Conservation (phyloP, 441 rosid species). For the Erysimum pusillum region DNA sequence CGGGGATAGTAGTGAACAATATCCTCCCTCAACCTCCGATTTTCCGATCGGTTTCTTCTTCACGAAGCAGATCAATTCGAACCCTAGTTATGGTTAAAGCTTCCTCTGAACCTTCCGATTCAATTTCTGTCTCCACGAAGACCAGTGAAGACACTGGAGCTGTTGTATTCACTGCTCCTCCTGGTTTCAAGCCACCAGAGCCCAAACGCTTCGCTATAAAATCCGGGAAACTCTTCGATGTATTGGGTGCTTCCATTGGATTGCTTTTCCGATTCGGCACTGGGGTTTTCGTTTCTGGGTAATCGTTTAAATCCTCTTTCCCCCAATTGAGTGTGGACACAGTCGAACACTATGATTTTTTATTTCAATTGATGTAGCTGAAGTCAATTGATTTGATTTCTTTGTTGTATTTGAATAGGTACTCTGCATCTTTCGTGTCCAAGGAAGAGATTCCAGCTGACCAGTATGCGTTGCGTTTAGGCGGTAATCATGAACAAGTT, state of each 20-base stretch:
- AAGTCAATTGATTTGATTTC: slow-evolving; percentile 1
- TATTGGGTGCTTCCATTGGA: slow-evolving; percentile 76
- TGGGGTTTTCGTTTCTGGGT: slow-evolving; percentile 89
- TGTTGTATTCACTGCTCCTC: slow-evolving; percentile 64
- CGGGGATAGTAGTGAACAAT: slow-evolving; percentile 57
- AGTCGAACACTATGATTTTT: not conserved
- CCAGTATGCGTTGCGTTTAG: slow-evolving; percentile 74
- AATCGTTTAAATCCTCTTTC: not conserved
- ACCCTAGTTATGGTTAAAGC: slow-evolving; percentile 56
- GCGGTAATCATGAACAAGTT: slow-evolving; percentile 58
- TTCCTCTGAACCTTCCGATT: slow-evolving; percentile 57
- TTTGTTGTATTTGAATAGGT: slow-evolving; percentile 57
- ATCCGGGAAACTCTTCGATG: slow-evolving; percentile 63
- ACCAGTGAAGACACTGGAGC: slow-evolving; percentile 49
- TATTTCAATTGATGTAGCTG: not conserved
- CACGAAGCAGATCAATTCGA: slow-evolving; percentile 44
- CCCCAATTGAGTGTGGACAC: not conserved
- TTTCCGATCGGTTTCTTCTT: slow-evolving; percentile 41
- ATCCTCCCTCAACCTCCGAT: slow-evolving; percentile 55
- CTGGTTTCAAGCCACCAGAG: slow-evolving; percentile 79
- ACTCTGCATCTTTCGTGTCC: slow-evolving; percentile 79
- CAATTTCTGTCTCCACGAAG: slow-evolving; percentile 51
- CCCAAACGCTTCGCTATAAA: slow-evolving; percentile 74
- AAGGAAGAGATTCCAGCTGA: slow-evolving; percentile 73
- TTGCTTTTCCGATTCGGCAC: slow-evolving; percentile 80